Evolutionary conservation across 805 yeast species (phyloP), one percentile per base, ranked within the genome.

Genomic region (Saccharomyces kudriavzevii): DNA sequence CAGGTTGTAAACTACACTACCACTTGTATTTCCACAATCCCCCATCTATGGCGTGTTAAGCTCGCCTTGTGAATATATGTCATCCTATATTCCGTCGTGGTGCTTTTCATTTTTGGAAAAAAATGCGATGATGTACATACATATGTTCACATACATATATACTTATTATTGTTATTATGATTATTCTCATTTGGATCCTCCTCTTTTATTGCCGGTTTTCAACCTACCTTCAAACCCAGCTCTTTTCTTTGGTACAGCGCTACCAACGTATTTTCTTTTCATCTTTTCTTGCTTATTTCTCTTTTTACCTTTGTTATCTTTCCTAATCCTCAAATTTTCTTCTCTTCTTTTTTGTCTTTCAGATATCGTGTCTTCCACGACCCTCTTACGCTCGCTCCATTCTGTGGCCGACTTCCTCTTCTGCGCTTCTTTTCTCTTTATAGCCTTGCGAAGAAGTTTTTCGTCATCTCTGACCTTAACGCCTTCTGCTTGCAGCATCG

Each of bases 201-300:
- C 43, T 17, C 24, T 59, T 52, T 63, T 63, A 52, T 65, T 67
- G 40, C 65, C 68, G 35, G 72, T 67, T 47, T 70, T 71, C 52
- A 67, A 54, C 30, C 79, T 74, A 25, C 97, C 97, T 74, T 90
- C 97, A 68, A 90, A 90, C 0, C 97, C 97, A n/a, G 97, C 96
- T 68, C 94, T 74, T 65, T 67, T 65, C 59, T 66, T 75, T 56
- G 81, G 79, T 52, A 74, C 75, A 28, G 77, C 76, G 22, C 72
- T 70, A 40, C 85, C 84, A 43, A 81, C 81, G 68, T 82, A 84
- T 64, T 83, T 81, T 67, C 81, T 80, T 59, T 77, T 73, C 74
- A 82, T 82, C 70, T 82, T 85, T 51, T 79, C 81, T 69, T 83
- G 89, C 53, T 87, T 79, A 67, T 86, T 87, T 60, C 87, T 78